Base-by-base conservation (phyloP, 108 stramenopile species). In the Fistulifera solaris region DNA sequence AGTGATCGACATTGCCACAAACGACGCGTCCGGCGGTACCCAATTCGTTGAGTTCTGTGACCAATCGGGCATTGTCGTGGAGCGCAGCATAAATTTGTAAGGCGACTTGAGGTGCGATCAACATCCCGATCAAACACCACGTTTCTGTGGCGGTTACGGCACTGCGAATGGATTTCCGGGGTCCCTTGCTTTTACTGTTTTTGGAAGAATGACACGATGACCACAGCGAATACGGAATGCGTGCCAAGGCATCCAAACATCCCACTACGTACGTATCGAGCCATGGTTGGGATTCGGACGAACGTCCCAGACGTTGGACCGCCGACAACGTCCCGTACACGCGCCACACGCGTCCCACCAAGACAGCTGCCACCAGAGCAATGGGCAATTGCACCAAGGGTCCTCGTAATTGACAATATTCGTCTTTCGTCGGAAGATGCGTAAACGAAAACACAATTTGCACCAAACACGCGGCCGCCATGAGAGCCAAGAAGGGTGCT, bases 341-440 rank as follows among this genome's bases (percentile, higher is more conserved):
- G 8, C 68, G 46, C 61, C 61, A 69, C 19, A 63, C 19, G 42
- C 68, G 54, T 6, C 61, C 68, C 1, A 62, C 61, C 39, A 69
- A 24, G 44, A 63, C 62, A 17, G 55, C 26, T 35, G 44, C 52
- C 49, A 62, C 57, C 38, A 58, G 23, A 12, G 68, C 50, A 22
- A 47, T 13, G 4, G 68, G 68, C 24, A 69, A 17, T n/a, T 52
- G n/a, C 13, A 58, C 28, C 17, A 69, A 48, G 8, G 31, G 28
- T 18, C 46, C 45, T 23, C 45, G 38, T 11, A 52, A 16, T 22
- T 16, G 23, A 5, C 65, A 66, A 45, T 27, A 44, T 16, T 18
- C 19, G 25, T 59, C 52, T 8, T 54, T 41, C 40, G 21, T 40
- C 1, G 58, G 58, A 49, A 66, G 8, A 21, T 53, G 28, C 15